Conservation (phyloP, 208 protist species). For the Leishmania gerbilli region DNA sequence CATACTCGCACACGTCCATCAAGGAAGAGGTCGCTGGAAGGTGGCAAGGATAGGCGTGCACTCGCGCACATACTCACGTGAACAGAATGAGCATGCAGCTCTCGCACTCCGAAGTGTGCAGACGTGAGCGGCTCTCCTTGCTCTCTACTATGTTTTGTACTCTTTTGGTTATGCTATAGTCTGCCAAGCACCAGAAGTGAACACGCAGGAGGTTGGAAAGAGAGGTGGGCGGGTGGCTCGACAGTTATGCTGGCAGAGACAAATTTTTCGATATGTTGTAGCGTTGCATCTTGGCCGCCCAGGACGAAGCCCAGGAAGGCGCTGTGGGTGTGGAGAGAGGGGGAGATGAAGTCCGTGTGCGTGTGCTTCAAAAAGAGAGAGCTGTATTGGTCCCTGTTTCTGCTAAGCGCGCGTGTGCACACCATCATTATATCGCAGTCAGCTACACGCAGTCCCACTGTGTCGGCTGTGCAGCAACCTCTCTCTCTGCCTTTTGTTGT, state of each 20-base stretch:
- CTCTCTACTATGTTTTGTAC: background rate
- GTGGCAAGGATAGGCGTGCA: background rate
- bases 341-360: background rate
- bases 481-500: background rate
- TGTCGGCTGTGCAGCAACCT: background rate
- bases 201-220: background rate
- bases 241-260: background rate
- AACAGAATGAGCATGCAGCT: background rate
- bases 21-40: background rate
- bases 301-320: background rate
- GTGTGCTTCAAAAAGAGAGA: background rate
- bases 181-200: background rate
- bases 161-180: background rate
- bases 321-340: background rate
- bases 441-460: background rate
- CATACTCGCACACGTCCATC: background rate
- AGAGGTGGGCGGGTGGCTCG: background rate
- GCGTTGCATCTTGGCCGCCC: background rate
- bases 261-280: background rate
- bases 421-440: background rate
- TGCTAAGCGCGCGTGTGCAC: background rate
- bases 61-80: background rate
- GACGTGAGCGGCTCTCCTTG: background rate
- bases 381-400: background rate
- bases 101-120: background rate